Base-by-base conservation (phyloP, 768 basidiomycete genomes). In the Podaxis rugospora region DNA sequence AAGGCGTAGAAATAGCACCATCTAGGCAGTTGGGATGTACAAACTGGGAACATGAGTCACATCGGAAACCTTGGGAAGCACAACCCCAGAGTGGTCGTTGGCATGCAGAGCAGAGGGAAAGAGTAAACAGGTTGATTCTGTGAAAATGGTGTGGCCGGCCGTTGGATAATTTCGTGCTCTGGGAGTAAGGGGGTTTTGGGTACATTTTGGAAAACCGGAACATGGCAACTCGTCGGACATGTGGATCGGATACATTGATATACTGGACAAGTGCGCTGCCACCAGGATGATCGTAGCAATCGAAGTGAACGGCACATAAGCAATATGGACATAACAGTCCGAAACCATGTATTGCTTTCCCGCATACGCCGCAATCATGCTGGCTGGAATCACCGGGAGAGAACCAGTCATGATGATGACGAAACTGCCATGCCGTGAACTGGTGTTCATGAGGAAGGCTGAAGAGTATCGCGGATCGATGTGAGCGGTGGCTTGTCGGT, bases 261-360 rank as follows among this genome's bases (percentile, higher is more conserved):
- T 89, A 89, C 63, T 87, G 80, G 5, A 80, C 69, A 60, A 84
- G 70, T 60, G 81, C 76, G 64, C 81, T 86, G 25, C 89, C 90
- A 52, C 83, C 81, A 5, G 85, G 82, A 62, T 85, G 78, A 65
- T 90, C 85, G 66, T 91, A 92, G 74, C 92, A 95, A 64, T 87
- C 84, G 61, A 91, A 83, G 70, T 95, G 92, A 5, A 90, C 83
- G 1, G 78, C 73, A 61, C 84, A 88, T 69, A 82, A 76, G 71
- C 92, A 92, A 52, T 87, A 79, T 0, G 87, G 80, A 67, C 92
- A 93, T 10, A 86, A 70, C 5, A 95, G 74, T 4, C 86, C 88
- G 67, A 89, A 90, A n/a, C 86, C 90, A 44, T 70, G 68, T 47
- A 93, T 81, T 11, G 71, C 64, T 25, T 74, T 76, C 13, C 72